A percentile compares a stretch with the other conserved stretches of the same genome.
Evolutionary conservation across 495 filamentous ascomycete genomes (phyloP).

Genomic region (Recurvomyces mirabilis): DNA sequence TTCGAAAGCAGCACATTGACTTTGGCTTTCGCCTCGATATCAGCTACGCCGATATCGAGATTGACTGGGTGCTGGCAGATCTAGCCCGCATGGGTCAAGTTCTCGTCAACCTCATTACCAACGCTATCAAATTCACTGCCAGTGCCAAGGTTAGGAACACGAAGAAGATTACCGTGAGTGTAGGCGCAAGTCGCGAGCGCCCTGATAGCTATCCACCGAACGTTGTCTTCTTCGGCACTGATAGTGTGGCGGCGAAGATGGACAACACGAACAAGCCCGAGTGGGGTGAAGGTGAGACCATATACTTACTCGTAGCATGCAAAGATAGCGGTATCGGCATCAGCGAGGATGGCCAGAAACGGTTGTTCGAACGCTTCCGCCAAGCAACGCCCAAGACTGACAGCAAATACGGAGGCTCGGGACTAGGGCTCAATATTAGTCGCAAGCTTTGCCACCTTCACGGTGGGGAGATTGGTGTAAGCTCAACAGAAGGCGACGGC

Average conservation of each 20-base stretch:
- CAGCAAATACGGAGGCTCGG: slow-evolving; percentile 30
- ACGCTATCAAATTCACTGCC: slow-evolving; percentile 35
- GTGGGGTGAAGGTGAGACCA: slow-evolving; percentile 24
- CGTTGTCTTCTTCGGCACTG: slow-evolving; percentile 27
- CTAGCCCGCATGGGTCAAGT: slow-evolving; percentile 28
- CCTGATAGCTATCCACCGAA: slow-evolving; percentile 28
- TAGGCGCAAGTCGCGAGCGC: slow-evolving; percentile 24
- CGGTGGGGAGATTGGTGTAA: slow-evolving; percentile 32
- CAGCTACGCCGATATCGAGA: slow-evolving; percentile 20
- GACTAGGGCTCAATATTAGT: slow-evolving; percentile 30
- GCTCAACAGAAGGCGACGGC: slow-evolving; percentile 25
- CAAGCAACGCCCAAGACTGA: slow-evolving; percentile 33
- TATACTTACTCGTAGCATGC: slow-evolving; percentile 30
- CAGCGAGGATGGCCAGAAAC: slow-evolving; percentile 22
- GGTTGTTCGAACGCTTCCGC: slow-evolving; percentile 28
- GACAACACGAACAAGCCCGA: slow-evolving; percentile 23
- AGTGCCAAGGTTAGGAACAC: slow-evolving; percentile 20
- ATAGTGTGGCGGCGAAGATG: slow-evolving; percentile 16
- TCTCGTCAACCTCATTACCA: slow-evolving; percentile 30
- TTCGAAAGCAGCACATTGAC: slow-evolving; percentile 25
- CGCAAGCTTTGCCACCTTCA: slow-evolving; percentile 30
- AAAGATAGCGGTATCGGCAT: slow-evolving; percentile 33
- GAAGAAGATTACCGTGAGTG: slow-evolving; percentile 22
- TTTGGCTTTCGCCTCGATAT: slow-evolving; percentile 26
- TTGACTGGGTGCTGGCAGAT: slow-evolving; percentile 29